phyloP scores from a whole-genome alignment of 2,329 filamentous ascomycete genomes.

The Teratosphaeriaceae sp. region DNA sequence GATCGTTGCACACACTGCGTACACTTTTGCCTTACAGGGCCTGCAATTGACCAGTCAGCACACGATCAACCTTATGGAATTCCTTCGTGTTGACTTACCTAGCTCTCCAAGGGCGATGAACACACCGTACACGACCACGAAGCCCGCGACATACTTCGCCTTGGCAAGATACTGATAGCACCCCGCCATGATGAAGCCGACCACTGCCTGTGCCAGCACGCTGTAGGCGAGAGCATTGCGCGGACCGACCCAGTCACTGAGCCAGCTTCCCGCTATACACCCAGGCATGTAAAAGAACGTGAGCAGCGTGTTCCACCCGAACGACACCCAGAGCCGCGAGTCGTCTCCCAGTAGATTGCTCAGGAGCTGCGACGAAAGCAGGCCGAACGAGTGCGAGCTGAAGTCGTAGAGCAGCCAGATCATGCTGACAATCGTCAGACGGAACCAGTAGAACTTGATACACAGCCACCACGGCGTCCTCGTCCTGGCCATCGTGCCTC shows the following conservation, averaged over 20 bases:
- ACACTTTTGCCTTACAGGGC: too few species aligned
- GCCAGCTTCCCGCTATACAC: too few species aligned
- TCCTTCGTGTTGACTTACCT: too few species aligned
- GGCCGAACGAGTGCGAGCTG: too few species aligned
- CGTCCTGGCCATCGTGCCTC: too few species aligned
- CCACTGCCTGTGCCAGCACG: conserved; percentile 63
- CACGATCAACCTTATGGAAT: too few species aligned
- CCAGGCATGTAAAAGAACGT: too few species aligned
- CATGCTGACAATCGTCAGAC: conserved; percentile 60
- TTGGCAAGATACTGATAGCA: conserved; percentile 65
- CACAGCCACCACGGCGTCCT: conserved; percentile 48
- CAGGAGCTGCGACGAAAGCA: too few species aligned
- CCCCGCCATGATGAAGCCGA: conserved; percentile 86
- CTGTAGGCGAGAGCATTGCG: conserved; percentile 66
- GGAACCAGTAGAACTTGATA: conserved; percentile 64
- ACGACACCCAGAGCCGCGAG: conserved; percentile 73
- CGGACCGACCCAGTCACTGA: conserved; percentile 73
- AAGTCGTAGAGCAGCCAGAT: conserved; percentile 81
- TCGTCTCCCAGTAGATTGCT: conserved; percentile 72
- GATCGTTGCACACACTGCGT: too few species aligned
- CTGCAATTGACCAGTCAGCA: too few species aligned
- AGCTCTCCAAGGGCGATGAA: conserved; percentile 73
- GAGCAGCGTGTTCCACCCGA: too few species aligned
- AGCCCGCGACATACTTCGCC: conserved; percentile 61
- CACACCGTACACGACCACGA: conserved; percentile 72